These are phyloP conservation scores for Coprinopsis sp. DNA, from an alignment of 768 basidiomycete genomes.

Conservation along the genomic window DNA sequence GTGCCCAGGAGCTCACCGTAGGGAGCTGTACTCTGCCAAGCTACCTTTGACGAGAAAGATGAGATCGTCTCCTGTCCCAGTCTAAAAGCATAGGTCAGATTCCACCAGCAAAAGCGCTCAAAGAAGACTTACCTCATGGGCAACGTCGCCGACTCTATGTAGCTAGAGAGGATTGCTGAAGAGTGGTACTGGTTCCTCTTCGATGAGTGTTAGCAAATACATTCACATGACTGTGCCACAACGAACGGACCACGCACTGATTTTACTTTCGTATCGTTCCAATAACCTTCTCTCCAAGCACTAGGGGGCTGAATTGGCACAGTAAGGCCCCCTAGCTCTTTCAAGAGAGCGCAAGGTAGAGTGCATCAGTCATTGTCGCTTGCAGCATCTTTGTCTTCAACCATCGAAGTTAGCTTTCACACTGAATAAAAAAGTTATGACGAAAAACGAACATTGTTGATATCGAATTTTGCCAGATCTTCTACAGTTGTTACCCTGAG, in stretches of 20 bases:
- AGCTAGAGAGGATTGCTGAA: slow-evolving; percentile 55
- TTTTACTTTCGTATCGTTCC: slow-evolving; percentile 14
- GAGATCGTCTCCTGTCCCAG: slow-evolving; percentile 36
- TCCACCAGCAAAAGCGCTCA: slow-evolving; percentile 3
- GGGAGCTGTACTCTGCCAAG: slow-evolving; percentile 47
- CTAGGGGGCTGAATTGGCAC: slow-evolving; percentile 46
- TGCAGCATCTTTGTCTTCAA: slow-evolving; percentile 32
- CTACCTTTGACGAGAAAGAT: slow-evolving; percentile 43
- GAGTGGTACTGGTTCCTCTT: slow-evolving; percentile 35
- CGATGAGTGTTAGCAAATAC: slow-evolving; percentile 8
- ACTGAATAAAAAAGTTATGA: slow-evolving; percentile 7
- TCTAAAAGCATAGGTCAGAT: slow-evolving; percentile 18
- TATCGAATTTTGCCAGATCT: slow-evolving; percentile 22
- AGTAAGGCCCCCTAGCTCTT: slow-evolving; percentile 44
- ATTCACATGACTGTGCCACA: slow-evolving; percentile 7
- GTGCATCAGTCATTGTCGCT: slow-evolving; percentile 56
- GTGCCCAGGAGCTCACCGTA: slow-evolving; percentile 40
- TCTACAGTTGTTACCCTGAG: slow-evolving; percentile 36
- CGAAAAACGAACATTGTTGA: slow-evolving; percentile 40
- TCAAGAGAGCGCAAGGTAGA: slow-evolving; percentile 48
- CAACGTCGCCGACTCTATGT: slow-evolving; percentile 55
- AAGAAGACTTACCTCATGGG: slow-evolving; percentile 46
- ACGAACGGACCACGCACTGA: slow-evolving; percentile 12
- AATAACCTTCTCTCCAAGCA: slow-evolving; percentile 32
- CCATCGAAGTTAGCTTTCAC: background rate